Base-by-base conservation (phyloP, 78 protist species). In the Cavenderia fasciculata region DNA sequence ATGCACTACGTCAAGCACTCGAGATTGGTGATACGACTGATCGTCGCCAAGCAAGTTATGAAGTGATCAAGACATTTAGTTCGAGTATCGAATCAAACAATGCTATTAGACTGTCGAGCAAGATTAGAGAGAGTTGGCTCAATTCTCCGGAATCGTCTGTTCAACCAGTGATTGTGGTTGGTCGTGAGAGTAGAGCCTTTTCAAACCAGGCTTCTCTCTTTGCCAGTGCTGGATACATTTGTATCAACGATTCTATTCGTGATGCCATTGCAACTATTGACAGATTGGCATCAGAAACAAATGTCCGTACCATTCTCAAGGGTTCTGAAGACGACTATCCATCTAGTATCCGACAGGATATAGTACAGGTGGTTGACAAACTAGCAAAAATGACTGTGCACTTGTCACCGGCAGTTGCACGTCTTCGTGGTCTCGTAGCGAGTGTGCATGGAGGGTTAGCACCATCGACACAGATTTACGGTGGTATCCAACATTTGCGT, bases 151-250 rank as follows among this genome's bases (percentile, higher is more conserved):
- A 12, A 8, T 29, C 12, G 11, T 41, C 12, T 6, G 12, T 38
- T 52, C 12, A 65, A 4, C 90, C 75, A 16, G 31, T 8, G 18
- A 52, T 87, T 6, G 88, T 87, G 8, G 85, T 51, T 2, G 93
- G 93, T 25, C 44, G 93, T 43, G 93, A 87, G 29, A 62, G 77
- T 40, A 31, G 93, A 11, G 93, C 93, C 0, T 87, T 87, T 10
- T 74, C 88, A 6, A 87, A 87, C 33, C 93, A 87, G 31, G 93
- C 93, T 0, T 66, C 85, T 4, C 59, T 87, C 12, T 76, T 87
- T 38, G 93, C 93, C 0, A 43, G 70, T 31, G 34, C 69, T 23
- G 46, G 23, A 12, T 51, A 65, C 11, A 52, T 87, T 46, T 19
- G 66, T n/a, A 40, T 69, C 7, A n/a, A 59, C 14, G 31, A 51